Percentiles rank a stretch among this genome's conserved stretches.
These are phyloP conservation scores for Obelidium mucronatum DNA, from an alignment of 192 early-diverging fungal genomes.

Conservation along the genomic window DNA sequence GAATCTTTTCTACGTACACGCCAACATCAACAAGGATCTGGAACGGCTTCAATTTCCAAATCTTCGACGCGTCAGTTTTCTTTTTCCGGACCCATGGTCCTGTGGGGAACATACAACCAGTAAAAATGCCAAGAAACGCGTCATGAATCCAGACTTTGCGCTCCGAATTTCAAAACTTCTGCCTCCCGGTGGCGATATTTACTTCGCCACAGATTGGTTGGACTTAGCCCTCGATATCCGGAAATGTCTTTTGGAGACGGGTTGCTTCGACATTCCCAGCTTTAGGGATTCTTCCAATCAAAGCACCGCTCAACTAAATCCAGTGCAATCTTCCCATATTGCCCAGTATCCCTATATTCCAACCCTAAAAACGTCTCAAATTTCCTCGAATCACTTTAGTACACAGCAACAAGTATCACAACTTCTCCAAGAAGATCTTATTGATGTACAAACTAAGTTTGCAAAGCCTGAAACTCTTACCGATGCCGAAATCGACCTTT, in stretches of 20 bases:
- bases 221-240: conserved; percentile 41
- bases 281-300: not conserved
- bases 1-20: conserved; percentile 35
- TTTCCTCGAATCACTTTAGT: not conserved
- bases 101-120: conserved; percentile 21
- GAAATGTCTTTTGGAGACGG: conserved; percentile 19
- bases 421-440: not conserved
- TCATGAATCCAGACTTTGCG: conserved; percentile 38
- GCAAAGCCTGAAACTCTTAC: conserved; percentile 15
- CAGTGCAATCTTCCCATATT: not conserved
- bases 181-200: conserved; percentile 30
- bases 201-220: conserved; percentile 41
- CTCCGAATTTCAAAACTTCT: conserved; percentile 11
- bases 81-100: conserved; percentile 41
- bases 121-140: conserved; percentile 38
- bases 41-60: conserved; percentile 32
- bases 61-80: conserved; percentile 27
- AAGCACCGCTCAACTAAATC: too few species aligned
- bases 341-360: conserved; percentile 9
- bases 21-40: conserved; percentile 35
- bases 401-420: not conserved
- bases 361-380: not conserved
- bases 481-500: not conserved
- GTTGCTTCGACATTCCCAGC: conserved; percentile 33
- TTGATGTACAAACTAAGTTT: conserved; percentile 33